Evolutionary conservation across 352 stramenopile genomes (phyloP).

Genomic region (Phytophthora foliorum): DNA sequence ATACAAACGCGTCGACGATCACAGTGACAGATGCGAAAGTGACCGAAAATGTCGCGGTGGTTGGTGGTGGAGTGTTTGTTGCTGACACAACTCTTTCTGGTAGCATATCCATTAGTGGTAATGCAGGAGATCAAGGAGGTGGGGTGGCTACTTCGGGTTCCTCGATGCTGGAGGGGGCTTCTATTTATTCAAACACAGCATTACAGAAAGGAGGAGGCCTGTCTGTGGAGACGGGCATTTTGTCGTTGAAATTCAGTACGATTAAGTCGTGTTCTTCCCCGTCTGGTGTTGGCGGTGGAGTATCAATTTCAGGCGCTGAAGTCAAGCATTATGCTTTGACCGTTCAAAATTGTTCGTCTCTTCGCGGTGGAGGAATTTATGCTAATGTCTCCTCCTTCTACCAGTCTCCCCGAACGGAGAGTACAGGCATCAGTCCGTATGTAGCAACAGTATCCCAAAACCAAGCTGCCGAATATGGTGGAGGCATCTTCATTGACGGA

Average conservation of each 20-base stretch:
- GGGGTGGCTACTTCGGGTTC: constrained; percentile 26
- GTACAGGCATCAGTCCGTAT: background rate
- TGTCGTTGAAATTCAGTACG: constrained; percentile 32
- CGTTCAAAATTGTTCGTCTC: constrained; percentile 29
- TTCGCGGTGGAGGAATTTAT: constrained; percentile 47
- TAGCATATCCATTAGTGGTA: constrained; percentile 23
- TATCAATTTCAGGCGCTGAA: constrained; percentile 27
- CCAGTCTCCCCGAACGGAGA: constrained; percentile 16
- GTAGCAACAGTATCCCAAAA: constrained; percentile 12
- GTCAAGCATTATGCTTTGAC: constrained; percentile 31
- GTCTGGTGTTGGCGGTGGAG: constrained; percentile 38
- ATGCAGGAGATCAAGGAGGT: constrained; percentile 40
- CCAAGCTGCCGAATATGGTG: constrained; percentile 35
- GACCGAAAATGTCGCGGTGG: constrained; percentile 31
- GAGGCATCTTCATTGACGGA: constrained; percentile 44
- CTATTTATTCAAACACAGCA: constrained; percentile 34
- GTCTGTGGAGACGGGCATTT: constrained; percentile 23
- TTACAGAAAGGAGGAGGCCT: constrained; percentile 38
- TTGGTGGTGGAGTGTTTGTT: constrained; percentile 41
- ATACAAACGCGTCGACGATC: constrained; percentile 15
- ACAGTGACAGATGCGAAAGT: constrained; percentile 9
- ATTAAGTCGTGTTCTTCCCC: constrained; percentile 29
- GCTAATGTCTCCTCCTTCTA: constrained; percentile 33
- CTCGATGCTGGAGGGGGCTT: constrained; percentile 22
- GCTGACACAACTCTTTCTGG: constrained; percentile 35